phyloP scores from a whole-genome alignment of 768 basidiomycete genomes.

The Russula foetens region DNA sequence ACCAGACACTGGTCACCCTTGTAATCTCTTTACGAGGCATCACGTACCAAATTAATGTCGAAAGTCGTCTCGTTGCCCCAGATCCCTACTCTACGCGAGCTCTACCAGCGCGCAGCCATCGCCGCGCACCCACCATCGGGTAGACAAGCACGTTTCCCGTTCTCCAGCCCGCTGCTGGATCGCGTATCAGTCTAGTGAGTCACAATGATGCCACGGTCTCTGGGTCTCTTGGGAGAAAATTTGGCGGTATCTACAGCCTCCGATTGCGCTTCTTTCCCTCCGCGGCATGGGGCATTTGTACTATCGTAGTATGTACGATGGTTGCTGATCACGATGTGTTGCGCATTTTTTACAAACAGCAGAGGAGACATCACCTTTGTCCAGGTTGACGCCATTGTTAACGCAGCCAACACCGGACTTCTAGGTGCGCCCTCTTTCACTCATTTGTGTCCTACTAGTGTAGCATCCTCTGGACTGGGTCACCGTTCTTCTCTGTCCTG shows the following conservation, averaged over 20 bases:
- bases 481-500: not conserved
- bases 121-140: conserved; percentile 24
- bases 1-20: no score
- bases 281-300: no score
- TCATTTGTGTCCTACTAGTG: not conserved
- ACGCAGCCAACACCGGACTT: conserved; percentile 70
- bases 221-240: no score
- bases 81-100: conserved; percentile 48
- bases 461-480: not conserved
- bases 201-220: no score
- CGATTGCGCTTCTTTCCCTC: no score
- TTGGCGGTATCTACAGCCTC: not conserved
- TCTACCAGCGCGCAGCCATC: conserved; percentile 41
- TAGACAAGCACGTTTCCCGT: conserved; percentile 30
- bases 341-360: conserved; percentile 29
- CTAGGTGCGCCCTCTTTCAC: conserved; percentile 41
- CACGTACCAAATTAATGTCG: not conserved
- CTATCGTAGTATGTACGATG: no score
- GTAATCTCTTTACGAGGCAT: no score
- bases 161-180: conserved; percentile 36
- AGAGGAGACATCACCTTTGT: conserved; percentile 74
- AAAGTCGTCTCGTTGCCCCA: conserved; percentile 30
- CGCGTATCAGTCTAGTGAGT: conserved; percentile 65
- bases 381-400: conserved; percentile 67
- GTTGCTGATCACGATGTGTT: not conserved